Conservation (phyloP, 2,329 filamentous ascomycete genomes). For the Colletotrichum trifolii region DNA sequence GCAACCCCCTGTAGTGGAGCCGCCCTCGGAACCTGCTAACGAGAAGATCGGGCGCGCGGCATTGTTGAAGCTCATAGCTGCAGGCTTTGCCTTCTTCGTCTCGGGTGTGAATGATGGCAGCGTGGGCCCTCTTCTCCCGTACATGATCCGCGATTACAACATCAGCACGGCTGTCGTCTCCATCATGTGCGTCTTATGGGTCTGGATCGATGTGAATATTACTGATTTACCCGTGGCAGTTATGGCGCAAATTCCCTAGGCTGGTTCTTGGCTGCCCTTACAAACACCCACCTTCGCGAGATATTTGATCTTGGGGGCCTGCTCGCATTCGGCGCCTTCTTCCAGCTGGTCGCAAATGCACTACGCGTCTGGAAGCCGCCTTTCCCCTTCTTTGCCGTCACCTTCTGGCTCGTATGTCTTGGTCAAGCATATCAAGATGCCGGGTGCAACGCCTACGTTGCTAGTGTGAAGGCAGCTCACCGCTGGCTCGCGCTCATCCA, state of each 20-base stretch:
- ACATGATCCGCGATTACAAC: conserved; percentile 67
- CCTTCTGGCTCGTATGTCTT: conserved; percentile 67
- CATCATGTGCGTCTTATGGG: conserved; percentile 53
- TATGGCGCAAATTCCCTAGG: conserved; percentile 69
- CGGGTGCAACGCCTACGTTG: conserved; percentile 71
- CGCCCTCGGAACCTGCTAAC: background rate
- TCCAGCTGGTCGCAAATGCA: conserved; percentile 65
- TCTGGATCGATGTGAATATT: rapidly evolving
- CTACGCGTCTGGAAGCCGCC: conserved; percentile 68
- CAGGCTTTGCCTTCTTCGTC: conserved; percentile 72
- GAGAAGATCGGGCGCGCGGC: conserved; percentile 39
- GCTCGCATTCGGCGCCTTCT: conserved; percentile 63
- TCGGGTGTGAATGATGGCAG: conserved; percentile 74
- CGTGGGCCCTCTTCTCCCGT: conserved; percentile 71
- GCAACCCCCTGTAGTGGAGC: background rate
- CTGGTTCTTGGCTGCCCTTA: conserved; percentile 68
- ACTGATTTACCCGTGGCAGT: conserved; percentile 39
- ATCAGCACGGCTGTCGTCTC: conserved; percentile 64
- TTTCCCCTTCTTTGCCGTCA: conserved; percentile 66
- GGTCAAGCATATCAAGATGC: conserved; percentile 74
- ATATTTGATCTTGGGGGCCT: conserved; percentile 67
- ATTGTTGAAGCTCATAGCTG: conserved; percentile 62
- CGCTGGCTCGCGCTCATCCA: conserved; percentile 73
- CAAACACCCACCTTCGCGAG: conserved; percentile 64
- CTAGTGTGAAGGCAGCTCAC: conserved; percentile 61